Evolutionary conservation across 75 land plant species (phyloP).

Genomic region (Larix kaempferi): DNA sequence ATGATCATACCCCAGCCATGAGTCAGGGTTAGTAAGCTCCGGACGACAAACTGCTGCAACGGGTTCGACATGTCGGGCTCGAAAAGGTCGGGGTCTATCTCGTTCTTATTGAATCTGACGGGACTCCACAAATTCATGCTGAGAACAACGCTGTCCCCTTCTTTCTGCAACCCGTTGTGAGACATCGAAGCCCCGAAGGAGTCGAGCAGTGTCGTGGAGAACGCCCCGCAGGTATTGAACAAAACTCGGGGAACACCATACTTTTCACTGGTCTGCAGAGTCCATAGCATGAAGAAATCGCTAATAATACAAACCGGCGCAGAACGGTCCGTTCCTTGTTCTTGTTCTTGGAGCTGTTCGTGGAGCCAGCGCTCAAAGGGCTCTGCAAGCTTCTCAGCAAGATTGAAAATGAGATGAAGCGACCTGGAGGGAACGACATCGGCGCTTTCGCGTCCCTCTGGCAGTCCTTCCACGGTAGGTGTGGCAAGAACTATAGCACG

Average conservation of each 20-base stretch:
- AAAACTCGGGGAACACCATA: background rate
- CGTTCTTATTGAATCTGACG: background rate
- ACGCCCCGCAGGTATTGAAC: background rate
- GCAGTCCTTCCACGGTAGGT: slow-evolving; percentile 9
- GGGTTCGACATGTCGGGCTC: background rate
- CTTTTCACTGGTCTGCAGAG: background rate
- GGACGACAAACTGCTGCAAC: background rate
- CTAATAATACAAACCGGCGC: background rate
- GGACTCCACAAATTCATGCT: background rate
- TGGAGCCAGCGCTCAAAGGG: background rate
- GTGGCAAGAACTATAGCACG: background rate
- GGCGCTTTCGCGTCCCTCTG: slow-evolving; percentile 30
- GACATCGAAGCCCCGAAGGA: background rate
- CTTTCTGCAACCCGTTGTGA: background rate
- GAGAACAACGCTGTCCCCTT: background rate
- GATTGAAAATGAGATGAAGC: background rate
- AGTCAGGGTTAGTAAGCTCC: background rate
- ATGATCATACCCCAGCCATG: slow-evolving; percentile 23
- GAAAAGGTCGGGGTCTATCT: background rate
- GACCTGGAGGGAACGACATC: slow-evolving; percentile 26
- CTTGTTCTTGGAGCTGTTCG: background rate
- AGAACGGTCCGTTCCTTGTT: background rate
- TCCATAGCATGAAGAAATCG: background rate
- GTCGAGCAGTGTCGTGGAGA: background rate
- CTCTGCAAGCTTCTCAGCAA: slow-evolving; percentile 21